These are phyloP conservation scores for Kazachstania africana DNA, from an alignment of 805 yeast genomes.

Conservation along the genomic window DNA sequence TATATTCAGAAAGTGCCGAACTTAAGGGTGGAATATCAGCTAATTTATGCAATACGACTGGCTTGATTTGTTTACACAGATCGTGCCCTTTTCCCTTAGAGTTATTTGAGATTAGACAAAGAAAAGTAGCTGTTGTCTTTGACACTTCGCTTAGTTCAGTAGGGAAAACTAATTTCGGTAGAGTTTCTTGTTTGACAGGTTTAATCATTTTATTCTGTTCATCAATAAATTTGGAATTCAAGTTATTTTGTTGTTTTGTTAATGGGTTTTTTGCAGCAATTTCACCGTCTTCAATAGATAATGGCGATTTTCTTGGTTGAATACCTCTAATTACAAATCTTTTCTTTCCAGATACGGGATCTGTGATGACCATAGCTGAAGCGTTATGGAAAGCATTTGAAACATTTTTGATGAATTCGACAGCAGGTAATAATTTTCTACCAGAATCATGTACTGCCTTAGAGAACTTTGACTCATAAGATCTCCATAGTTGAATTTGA, in stretches of 20 bases:
- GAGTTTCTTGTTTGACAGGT: conserved; percentile 14
- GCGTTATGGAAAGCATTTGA: conserved; percentile 79
- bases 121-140: conserved; percentile 22
- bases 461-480: conserved; percentile 81
- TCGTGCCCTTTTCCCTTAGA: conserved; percentile 17
- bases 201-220: conserved; percentile 8
- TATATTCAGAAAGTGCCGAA: conserved; percentile 21
- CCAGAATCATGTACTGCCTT: conserved; percentile 40
- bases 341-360: conserved; percentile 50
- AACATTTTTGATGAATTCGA: conserved; percentile 91
- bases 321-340: conserved; percentile 90
- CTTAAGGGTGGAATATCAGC: conserved; percentile 25
- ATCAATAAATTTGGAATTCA: conserved; percentile 13
- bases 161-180: conserved; percentile 22
- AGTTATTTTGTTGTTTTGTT: conserved; percentile 2
- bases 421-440: conserved; percentile 73
- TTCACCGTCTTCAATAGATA: conserved; percentile 36
- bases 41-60: conserved; percentile 19
- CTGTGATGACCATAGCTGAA: conserved; percentile 81
- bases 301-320: conserved; percentile 64
- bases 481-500: conserved; percentile 90
- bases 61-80: conserved; percentile 21
- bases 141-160: conserved; percentile 22
- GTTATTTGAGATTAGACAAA: conserved; percentile 25
- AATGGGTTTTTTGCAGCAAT: conserved; percentile 25